Evolutionary conservation across 768 basidiomycete species (phyloP), one percentile per base, ranked within the genome.

Genomic region (Rhizopogon sp.): DNA sequence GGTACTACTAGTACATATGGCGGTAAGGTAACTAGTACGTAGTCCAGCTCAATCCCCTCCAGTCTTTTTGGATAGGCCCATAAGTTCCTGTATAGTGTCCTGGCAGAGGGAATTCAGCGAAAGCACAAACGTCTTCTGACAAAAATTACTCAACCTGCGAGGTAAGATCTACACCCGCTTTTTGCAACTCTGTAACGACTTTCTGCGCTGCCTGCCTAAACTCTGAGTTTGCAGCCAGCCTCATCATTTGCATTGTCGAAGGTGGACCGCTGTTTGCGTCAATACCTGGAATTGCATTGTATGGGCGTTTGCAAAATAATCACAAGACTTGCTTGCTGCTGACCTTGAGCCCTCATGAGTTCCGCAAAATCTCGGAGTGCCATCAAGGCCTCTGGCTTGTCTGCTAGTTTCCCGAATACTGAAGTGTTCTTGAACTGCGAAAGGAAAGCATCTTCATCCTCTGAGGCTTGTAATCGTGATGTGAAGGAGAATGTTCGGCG

Each of bases 101-200:
- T 84, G 58, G 45, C 49, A 43, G 9, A 40, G 11, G 22, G 39
- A 8, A 13, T 49, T 41, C 39, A 50, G 47, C 49, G 14, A 39
- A 10, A 33, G 22, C 13, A 22, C 42, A 56, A 50, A 29, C 4
- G 5, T 11, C 31, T 16, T 33, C 25, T 17, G n/a, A 25, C 16
- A 33, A 28, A 39, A 20, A 1, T 51, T 57, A 60, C 76, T 52
- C 59, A 25, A 85, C 85, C 68, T 81, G 76, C 45, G 80, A 78
- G 37, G 66, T 67, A 37, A 84, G 53, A 62, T 87, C 79, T n/a
- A 88, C 64, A 5, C 84, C 87, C 20, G 83, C 82, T 35, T 80
- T 81, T 50, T 78, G 63, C 57, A 87, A 64, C 54, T 81, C 82
- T 13, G 74, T 73, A 50, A 73, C 69, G 6, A 85, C 70, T 40